Evolutionary conservation across 768 basidiomycete species (phyloP).

Genomic region (Dendrothele bispora): DNA sequence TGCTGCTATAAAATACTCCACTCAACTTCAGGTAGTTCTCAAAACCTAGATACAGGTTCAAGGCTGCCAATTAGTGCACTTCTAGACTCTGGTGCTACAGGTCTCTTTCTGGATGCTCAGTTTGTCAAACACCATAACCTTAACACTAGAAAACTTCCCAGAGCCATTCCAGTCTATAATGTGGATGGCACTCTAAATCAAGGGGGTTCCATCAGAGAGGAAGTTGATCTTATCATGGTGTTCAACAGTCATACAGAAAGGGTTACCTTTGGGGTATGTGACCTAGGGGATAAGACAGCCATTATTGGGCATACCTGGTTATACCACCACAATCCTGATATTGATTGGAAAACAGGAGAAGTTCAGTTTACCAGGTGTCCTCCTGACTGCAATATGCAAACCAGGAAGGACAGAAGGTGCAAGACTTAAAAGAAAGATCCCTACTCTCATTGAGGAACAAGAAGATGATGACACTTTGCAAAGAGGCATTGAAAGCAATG

Average conservation of each 20-base stretch:
- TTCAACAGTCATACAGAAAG: not conserved
- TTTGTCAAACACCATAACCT: conserved; percentile 10
- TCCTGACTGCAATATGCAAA: not conserved
- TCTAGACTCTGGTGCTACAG: not conserved
- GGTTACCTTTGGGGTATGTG: not conserved
- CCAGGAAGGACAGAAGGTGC: too few relatives aligned
- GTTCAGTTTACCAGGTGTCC: not conserved
- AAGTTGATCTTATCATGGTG: conserved; percentile 1
- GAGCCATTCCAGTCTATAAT: conserved; percentile 17
- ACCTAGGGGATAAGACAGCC: not conserved
- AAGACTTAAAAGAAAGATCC: too few relatives aligned
- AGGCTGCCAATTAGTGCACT: too few relatives aligned
- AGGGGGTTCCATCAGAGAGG: conserved; percentile 11
- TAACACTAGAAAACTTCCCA: conserved; percentile 2
- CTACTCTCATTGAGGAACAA: not conserved
- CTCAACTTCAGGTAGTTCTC: too few relatives aligned
- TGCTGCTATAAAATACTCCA: too few relatives aligned
- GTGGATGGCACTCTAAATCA: conserved; percentile 14
- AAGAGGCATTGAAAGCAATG: not conserved
- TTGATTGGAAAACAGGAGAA: not conserved
- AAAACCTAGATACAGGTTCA: too few relatives aligned
- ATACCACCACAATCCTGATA: not conserved
- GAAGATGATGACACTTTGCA: not conserved
- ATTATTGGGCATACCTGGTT: not conserved
- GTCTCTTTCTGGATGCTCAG: conserved; percentile 1